Evolutionary conservation across 495 filamentous ascomycete species (phyloP).

Genomic region (Letharia columbiana): DNA sequence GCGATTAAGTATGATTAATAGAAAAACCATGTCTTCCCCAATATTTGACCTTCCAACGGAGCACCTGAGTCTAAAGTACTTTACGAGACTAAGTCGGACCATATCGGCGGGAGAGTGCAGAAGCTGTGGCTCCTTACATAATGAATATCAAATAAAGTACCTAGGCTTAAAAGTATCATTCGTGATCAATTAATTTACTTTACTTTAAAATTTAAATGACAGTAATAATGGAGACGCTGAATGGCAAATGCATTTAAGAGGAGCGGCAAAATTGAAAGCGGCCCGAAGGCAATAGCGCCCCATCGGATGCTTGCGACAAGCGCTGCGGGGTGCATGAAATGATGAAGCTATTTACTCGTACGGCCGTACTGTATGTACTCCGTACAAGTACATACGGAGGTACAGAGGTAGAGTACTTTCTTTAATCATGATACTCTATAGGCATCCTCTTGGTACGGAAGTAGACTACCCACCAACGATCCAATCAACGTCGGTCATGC

Average conservation of each 20-base stretch:
- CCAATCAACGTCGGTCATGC: no score
- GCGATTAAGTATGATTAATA: background rate
- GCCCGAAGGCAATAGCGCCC: conserved; percentile 4
- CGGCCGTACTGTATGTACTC: no score
- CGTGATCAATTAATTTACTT: no score
- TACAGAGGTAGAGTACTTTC: no score
- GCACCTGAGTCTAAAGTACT: no score
- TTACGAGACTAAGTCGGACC: background rate
- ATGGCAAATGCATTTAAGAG: conserved; percentile 7
- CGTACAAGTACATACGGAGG: no score
- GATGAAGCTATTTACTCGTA: background rate
- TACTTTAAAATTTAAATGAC: no score
- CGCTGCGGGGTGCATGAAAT: conserved; percentile 20
- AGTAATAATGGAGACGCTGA: background rate
- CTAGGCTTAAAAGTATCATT: no score
- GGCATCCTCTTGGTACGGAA: no score
- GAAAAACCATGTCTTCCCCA: background rate
- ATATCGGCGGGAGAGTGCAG: background rate
- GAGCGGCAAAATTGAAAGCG: conserved; percentile 11
- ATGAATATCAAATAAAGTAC: no score
- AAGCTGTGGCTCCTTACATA: background rate
- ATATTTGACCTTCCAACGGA: background rate
- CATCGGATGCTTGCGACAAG: background rate
- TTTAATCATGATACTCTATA: no score
- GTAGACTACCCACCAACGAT: no score